phyloP scores from a whole-genome alignment of 2,329 filamentous ascomycete genomes.

The Colletotrichum acutatum region DNA sequence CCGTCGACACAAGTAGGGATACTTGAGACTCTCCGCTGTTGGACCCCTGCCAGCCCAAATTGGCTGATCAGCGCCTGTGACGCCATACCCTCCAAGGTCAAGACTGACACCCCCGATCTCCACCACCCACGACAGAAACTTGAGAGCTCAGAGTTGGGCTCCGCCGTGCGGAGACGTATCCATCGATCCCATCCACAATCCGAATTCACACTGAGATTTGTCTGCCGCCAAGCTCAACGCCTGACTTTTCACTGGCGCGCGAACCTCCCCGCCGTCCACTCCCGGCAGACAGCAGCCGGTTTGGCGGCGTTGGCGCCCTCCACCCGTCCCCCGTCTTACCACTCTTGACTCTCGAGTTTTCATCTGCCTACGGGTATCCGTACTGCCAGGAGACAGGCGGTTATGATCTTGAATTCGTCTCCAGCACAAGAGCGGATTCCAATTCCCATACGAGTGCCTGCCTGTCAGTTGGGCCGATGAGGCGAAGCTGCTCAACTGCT shows the following conservation, averaged over 20 bases:
- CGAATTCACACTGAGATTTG: neutral
- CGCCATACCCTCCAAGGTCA: constrained; percentile 42
- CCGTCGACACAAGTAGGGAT: neutral
- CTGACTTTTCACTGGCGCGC: constrained; percentile 20
- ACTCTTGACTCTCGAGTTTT: neutral
- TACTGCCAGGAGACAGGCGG: neutral
- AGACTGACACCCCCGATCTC: constrained; percentile 18
- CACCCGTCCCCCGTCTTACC: neutral
- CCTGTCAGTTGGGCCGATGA: neutral
- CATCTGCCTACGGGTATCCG: too few relatives aligned
- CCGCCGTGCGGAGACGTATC: neutral
- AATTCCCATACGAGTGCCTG: constrained; percentile 9
- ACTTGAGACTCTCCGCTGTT: neutral
- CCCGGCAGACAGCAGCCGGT: constrained; percentile 33
- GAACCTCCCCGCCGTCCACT: constrained; percentile 22
- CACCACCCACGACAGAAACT: constrained; percentile 1
- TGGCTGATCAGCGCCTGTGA: constrained; percentile 45
- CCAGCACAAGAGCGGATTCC: constrained; percentile 25
- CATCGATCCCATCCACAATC: too few relatives aligned
- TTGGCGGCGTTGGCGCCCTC: constrained; percentile 25
- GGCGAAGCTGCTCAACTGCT: constrained; percentile 9
- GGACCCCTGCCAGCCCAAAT: constrained; percentile 10
- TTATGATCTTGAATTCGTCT: neutral
- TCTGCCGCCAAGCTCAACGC: constrained; percentile 17
- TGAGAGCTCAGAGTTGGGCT: constrained; percentile 13